These are phyloP conservation scores for Xanthoceras sorbifolium DNA, from an alignment of 345 rosid genomes.

Conservation along the genomic window DNA sequence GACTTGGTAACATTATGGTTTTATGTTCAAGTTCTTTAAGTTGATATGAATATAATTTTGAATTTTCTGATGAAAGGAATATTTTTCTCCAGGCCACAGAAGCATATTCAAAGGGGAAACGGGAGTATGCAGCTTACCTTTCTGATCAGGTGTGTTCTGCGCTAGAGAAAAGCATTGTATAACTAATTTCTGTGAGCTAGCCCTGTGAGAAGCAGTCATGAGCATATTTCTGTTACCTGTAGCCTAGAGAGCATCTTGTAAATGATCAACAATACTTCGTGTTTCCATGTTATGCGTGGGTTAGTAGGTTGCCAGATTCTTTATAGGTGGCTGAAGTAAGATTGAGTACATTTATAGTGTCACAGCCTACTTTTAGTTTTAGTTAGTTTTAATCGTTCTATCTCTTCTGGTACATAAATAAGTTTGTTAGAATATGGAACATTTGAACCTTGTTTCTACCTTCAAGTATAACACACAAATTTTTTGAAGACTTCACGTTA, in stretches of 20 bases:
- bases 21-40: neutral
- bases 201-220: neutral
- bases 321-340: neutral
- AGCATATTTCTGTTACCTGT: neutral
- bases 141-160: constrained; percentile 66
- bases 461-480: neutral
- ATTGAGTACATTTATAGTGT: neutral
- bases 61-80: constrained; percentile 9
- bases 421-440: neutral
- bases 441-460: neutral
- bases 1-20: neutral
- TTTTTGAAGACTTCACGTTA: neutral
- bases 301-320: neutral
- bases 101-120: constrained; percentile 76
- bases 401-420: neutral
- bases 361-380: neutral
- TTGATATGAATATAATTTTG: neutral
- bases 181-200: neutral
- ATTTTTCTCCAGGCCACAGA: constrained; percentile 62
- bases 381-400: neutral
- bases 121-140: constrained; percentile 70
- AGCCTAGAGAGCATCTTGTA: neutral
- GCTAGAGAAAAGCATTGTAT: neutral
- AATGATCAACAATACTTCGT: constrained; percentile 2
- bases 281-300: neutral